phyloP scores from a whole-genome alignment of 164 flowering plant species.

The Liriodendron chinense region DNA sequence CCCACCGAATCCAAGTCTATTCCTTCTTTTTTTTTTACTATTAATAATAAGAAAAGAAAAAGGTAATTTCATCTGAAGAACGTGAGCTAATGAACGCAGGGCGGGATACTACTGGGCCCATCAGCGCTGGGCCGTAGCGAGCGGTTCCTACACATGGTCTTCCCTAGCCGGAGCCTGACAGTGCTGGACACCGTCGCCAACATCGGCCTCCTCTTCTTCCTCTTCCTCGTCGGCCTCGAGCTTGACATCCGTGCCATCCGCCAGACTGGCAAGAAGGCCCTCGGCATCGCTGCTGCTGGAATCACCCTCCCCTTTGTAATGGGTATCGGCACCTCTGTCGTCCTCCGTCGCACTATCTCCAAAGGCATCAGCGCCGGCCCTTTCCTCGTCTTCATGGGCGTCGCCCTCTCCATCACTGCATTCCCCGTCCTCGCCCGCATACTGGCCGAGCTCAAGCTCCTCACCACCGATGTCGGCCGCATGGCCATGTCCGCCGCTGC shows the following conservation, averaged over 20 bases:
- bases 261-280: conserved; percentile 26
- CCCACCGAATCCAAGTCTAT: too few species aligned
- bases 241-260: conserved; percentile 22
- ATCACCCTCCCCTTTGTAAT: conserved; percentile 24
- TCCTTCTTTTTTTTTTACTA: too few species aligned
- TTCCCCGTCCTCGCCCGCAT: conserved; percentile 38
- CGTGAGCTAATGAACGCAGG: conserved; percentile 9
- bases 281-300: conserved; percentile 24
- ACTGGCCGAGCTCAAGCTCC: conserved; percentile 33
- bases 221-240: conserved; percentile 32
- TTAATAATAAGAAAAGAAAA: too few species aligned
- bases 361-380: conserved; percentile 17
- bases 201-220: conserved; percentile 29
- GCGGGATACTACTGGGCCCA: conserved; percentile 32
- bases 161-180: conserved; percentile 25
- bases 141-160: conserved; percentile 20
- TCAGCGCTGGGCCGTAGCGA: conserved; percentile 27
- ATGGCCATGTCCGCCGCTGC: conserved; percentile 37
- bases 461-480: conserved; percentile 31
- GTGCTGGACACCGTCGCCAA: conserved; percentile 34
- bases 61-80: background rate
- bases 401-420: conserved; percentile 33
- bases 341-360: conserved; percentile 22
- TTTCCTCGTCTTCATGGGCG: conserved; percentile 36
- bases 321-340: conserved; percentile 25